Base-by-base conservation (phyloP, 768 basidiomycete genomes). In the Gelatoporia subvermispora region DNA sequence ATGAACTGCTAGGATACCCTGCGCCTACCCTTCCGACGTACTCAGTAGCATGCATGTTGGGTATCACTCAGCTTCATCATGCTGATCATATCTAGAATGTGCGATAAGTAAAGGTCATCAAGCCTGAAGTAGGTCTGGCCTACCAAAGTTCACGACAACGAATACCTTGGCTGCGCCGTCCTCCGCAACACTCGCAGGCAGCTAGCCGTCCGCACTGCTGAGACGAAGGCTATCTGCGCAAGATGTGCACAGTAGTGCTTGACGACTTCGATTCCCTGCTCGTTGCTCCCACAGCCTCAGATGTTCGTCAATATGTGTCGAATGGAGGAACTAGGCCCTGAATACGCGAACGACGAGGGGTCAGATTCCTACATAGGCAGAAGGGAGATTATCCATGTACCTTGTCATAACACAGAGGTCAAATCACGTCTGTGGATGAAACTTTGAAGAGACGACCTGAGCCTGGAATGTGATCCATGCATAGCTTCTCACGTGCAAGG, bases 211-310 rank as follows among this genome's bases (percentile, higher is more conserved):
- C 39, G 85, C 84, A 59, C 92, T 21, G 85, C 88, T 20, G 87
- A 88, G 3, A 97, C 85, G 8, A 79, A 82, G 3, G 82, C 72
- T 21, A 98, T 78, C 8, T 90, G 81, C 20, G 78, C 76, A 18
- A 94, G 73, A 59, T 96, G 94, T 1, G 96, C 93, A 40, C 96
- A 85, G 65, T 95, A 99, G 56, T 94, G 91, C 69, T 99, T 99
- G 50, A 98, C 95, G 59, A 97, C 98, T 69, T 98, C 96, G 60
- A 99, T 93, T 3, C 94, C 95, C 5, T 74, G 65, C 88, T 70
- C 96, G 93, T 67, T 99, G 98, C 74, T 96, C 97, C 96, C 96
- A 99, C n/a, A 99, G 68, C 65, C 98, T 99, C 54, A 98, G 67
- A 66, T 93, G 88, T 2, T 96, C 96, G 62, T 98, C 96, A 8